Conservation (phyloP, 2,329 filamentous ascomycete genomes). For the Penicillium paneum region DNA sequence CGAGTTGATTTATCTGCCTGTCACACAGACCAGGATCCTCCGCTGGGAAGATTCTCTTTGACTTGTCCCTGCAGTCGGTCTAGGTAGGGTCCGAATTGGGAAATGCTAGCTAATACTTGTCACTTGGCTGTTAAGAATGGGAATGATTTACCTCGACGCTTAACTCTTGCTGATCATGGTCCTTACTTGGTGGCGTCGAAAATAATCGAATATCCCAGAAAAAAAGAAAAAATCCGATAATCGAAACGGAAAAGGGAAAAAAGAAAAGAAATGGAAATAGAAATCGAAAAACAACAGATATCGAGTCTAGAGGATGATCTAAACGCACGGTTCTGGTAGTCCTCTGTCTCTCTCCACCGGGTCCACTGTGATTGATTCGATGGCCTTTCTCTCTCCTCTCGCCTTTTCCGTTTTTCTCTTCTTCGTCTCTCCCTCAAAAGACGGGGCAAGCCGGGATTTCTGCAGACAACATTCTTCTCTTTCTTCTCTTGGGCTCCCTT, state of each 20-base stretch:
- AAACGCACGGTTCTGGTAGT: conserved; percentile 10
- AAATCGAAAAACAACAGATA: neutral
- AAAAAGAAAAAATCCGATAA: neutral
- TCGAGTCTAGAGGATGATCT: conserved; percentile 14
- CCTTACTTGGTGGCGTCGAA: conserved; percentile 19
- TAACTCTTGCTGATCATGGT: conserved; percentile 6
- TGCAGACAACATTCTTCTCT: conserved; percentile 15
- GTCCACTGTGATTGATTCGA: conserved; percentile 13
- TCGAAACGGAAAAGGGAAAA: neutral
- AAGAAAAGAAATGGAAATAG: neutral
- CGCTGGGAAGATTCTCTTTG: neutral
- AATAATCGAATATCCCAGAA: neutral
- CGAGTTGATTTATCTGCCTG: conserved; percentile 13
- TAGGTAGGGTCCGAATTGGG: neutral
- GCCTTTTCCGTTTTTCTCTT: conserved; percentile 14
- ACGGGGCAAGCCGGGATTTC: conserved; percentile 17
- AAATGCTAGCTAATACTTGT: neutral
- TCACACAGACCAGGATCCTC: conserved; percentile 27
- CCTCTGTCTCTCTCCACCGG: conserved; percentile 1
- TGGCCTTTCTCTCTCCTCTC: conserved; percentile 28
- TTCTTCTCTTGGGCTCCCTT: conserved; percentile 18
- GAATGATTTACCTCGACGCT: neutral
- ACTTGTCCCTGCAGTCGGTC: neutral
- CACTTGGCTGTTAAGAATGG: neutral
- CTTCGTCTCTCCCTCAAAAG: conserved; percentile 25